Conservation (phyloP, 768 basidiomycete species). For the Cystobasidium onofrii region DNA sequence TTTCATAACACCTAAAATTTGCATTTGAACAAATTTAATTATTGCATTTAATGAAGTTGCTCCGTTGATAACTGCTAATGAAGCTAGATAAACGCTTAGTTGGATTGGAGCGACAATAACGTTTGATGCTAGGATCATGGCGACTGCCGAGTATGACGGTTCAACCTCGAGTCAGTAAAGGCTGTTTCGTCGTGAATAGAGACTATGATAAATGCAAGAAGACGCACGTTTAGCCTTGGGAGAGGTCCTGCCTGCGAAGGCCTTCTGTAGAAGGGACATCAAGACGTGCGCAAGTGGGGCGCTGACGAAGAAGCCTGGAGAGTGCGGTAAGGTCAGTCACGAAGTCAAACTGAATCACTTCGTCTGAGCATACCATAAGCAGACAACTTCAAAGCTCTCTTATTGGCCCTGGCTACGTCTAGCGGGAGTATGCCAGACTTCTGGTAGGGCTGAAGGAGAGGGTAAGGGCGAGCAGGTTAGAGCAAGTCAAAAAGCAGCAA, state of each 20-base stretch:
- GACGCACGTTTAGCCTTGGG: slow-evolving; percentile 54
- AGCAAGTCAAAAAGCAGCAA: background rate
- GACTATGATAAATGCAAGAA: no score
- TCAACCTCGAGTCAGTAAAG: no score
- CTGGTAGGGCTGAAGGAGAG: slow-evolving; percentile 32
- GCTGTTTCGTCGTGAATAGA: no score
- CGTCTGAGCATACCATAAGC: slow-evolving; percentile 55
- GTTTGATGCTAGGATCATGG: slow-evolving; percentile 68
- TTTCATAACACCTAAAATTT: slow-evolving; percentile 48
- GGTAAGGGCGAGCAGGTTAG: no score
- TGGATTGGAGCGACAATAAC: slow-evolving; percentile 69
- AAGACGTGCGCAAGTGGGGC: slow-evolving; percentile 72
- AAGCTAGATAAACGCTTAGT: slow-evolving; percentile 63
- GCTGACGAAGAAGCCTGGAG: slow-evolving; percentile 59
- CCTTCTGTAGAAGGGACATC: slow-evolving; percentile 61
- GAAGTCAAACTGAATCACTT: no score
- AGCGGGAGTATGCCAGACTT: slow-evolving; percentile 33
- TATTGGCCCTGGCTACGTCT: slow-evolving; percentile 51
- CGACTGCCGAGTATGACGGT: background rate
- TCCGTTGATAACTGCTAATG: slow-evolving; percentile 75
- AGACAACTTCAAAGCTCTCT: slow-evolving; percentile 71
- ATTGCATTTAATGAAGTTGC: slow-evolving; percentile 61
- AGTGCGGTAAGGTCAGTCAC: no score
- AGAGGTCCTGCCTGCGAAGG: slow-evolving; percentile 65
- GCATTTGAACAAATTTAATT: slow-evolving; percentile 29